Evolutionary conservation across 176 grass and related monocot genomes (phyloP), one percentile per base, ranked within the genome.

Genomic region (Cenchrus purpureus): DNA sequence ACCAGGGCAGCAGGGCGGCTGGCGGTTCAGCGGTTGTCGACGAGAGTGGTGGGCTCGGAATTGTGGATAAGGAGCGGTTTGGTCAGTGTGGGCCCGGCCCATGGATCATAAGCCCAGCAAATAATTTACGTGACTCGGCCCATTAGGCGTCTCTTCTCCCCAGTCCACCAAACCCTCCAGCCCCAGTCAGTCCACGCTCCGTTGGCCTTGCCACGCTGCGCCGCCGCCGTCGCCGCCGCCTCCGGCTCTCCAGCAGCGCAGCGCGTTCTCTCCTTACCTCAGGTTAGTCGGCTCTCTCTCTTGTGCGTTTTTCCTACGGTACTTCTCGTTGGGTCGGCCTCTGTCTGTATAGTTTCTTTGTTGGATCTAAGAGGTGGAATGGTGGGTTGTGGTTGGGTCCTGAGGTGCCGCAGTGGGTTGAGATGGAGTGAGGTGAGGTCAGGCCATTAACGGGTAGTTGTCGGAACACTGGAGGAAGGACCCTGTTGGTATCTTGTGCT

Each of bases 291-390:
- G 16, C 29, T 58, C 1, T 57, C 1, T 57, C 15, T 68, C 15
- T 14, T 17, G 1, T 42, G 28, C 14, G 5, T 17, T 17, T 66
- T 32, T 37, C 2, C n/a, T 76, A 19, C 4, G 42, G 17, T 20
- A 53, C 7, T 58, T 57, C 53, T 58, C 17, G 31, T 12, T 11
- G 28, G 29, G 56, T 37, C 14, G 51, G 9, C 16, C 29, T 56
- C 51, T 56, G n/a, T 25, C 25, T 25, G 25, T 25, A 25, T 12
- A 28, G 73, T 11, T 20, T 8, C 16, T 43, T 10, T 31, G 7
- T 55, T 77, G 55, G 73, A 60, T 77, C 55, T n/a, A 58, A 3
- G 17, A 76, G 73, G 19, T n/a, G 54, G 60, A 20, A 56, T 60
- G 17, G 54, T 68, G 7, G 32, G 14, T 77, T 44, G 34, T 22